These are phyloP conservation scores for Ploettnerulaceae sp. DNA, from an alignment of 2,329 filamentous ascomycete genomes.

Conservation along the genomic window DNA sequence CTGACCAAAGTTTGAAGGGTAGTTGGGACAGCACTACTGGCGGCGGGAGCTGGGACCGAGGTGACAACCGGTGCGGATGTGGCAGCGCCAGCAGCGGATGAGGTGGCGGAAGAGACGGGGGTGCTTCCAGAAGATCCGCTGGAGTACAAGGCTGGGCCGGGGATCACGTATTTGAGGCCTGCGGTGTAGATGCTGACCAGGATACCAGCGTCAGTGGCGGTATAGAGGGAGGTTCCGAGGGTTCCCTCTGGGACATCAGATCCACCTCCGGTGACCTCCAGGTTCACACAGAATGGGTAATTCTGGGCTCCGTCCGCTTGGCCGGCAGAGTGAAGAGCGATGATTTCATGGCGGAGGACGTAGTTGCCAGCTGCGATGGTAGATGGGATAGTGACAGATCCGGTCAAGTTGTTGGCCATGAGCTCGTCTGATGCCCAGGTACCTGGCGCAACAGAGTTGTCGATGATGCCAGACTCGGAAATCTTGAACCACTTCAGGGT, in stretches of 20 bases:
- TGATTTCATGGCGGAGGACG: slow-evolving; percentile 49
- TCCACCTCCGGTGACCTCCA: slow-evolving; percentile 43
- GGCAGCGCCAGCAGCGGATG: too few species aligned
- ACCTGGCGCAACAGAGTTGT: too few species aligned
- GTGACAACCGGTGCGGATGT: too few species aligned
- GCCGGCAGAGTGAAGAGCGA: slow-evolving; percentile 30
- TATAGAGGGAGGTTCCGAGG: slow-evolving; percentile 39
- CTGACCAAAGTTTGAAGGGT: too few species aligned
- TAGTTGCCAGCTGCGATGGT: slow-evolving; percentile 44
- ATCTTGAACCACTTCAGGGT: slow-evolving; percentile 39
- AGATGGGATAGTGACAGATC: slow-evolving; percentile 42
- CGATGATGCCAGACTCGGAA: slow-evolving; percentile 35
- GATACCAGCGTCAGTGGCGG: slow-evolving; percentile 40
- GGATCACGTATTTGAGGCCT: slow-evolving; percentile 32
- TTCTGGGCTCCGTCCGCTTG: slow-evolving; percentile 42
- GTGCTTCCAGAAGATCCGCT: too few species aligned
- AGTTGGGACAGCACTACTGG: too few species aligned
- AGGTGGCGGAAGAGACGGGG: too few species aligned
- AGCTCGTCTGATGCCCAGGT: slow-evolving; percentile 43
- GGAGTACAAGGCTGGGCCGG: slow-evolving; percentile 27
- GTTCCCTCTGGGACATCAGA: slow-evolving; percentile 35
- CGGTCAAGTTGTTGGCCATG: slow-evolving; percentile 49
- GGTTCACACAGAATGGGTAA: slow-evolving; percentile 48
- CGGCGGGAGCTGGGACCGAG: too few species aligned
- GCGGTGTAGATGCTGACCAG: slow-evolving; percentile 37